Evolutionary conservation across 192 early-diverging fungal genomes (phyloP), one percentile per base, ranked within the genome.

Genomic region (Chytriomyces confervae): DNA sequence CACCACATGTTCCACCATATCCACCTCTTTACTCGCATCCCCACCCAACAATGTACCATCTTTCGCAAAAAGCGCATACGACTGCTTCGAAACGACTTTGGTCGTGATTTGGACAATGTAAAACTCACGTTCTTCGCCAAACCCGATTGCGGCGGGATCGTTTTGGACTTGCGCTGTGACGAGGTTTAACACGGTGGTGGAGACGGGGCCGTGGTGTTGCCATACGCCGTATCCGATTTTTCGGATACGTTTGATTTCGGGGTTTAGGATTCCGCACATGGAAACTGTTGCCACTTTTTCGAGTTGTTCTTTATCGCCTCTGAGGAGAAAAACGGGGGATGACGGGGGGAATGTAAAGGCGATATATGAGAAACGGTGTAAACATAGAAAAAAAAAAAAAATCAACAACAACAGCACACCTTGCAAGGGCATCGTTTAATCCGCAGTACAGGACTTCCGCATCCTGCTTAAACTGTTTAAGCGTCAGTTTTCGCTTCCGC

Each of bases 1-100:
- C 53, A 79, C 77, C 16, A 79, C 70, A 51, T 79, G 72, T 51
- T 79, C 77, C 8, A 27, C 61, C 61, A 71, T 43, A 47, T 71
- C 61, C 61, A 53, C 29, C 45, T 27, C 8, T n/a, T 70, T 72
- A 7, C 62, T 49, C 10, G 77, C 69, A 70, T 79, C 77, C 16
- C 77, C 77, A 47, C 77, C 77, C n/a, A 72, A 27, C 20, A 79
- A 70, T 29, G 62, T 72, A 4, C 47, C 36, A 9, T 53, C 68
- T 6, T 62, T n/a, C 1, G 51, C 18, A 47, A 62, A 70, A 2
- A 77, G 43, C 16, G 76, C 77, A 65, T 66, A 65, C 53, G 69
- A 61, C 49, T 79, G 77, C 29, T 47, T 61, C 10, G 69, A 72
- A 3, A n/a, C 27, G 6, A 79, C 20, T 36, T 62, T 69, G 0